Conservation (phyloP, 1,284 basidiomycete genomes). For the Leccinum fuscescens region DNA sequence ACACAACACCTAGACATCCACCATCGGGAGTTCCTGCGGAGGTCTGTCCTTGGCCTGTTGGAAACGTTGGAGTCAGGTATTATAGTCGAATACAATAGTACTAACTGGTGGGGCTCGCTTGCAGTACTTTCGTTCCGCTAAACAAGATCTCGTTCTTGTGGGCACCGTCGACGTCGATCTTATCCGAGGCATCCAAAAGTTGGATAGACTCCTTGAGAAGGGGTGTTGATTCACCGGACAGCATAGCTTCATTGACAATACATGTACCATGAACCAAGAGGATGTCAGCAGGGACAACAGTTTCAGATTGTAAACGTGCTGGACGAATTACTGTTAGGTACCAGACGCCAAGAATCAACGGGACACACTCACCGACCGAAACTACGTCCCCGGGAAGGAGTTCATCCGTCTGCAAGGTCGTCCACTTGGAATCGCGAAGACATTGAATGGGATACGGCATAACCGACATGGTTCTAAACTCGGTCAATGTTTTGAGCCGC, state of each 20-base stretch:
- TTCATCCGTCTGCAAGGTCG: constrained; percentile 75
- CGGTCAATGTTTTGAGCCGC: constrained; percentile 86
- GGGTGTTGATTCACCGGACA: constrained; percentile 94
- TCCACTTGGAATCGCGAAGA: constrained; percentile 81
- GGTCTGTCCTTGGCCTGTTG: constrained; percentile 39
- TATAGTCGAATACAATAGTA: neutral
- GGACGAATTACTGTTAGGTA: constrained; percentile 4
- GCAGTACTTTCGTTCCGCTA: constrained; percentile 92
- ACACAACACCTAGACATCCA: constrained; percentile 86
- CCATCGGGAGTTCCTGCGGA: constrained; percentile 76
- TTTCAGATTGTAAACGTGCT: constrained; percentile 80
- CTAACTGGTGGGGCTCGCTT: constrained; percentile 62
- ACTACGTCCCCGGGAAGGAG: constrained; percentile 90
- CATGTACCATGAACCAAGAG: constrained; percentile 85
- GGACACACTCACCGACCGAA: constrained; percentile 57
- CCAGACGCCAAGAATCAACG: neutral
- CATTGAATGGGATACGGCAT: constrained; percentile 83
- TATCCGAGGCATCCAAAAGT: constrained; percentile 73
- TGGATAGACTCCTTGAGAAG: constrained; percentile 91
- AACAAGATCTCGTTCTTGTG: constrained; percentile 91
- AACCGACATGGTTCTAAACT: constrained; percentile 95
- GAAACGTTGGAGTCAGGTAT: neutral
- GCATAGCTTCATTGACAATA: constrained; percentile 97
- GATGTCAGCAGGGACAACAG: constrained; percentile 87
- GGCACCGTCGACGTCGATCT: constrained; percentile 77